Base-by-base conservation (phyloP, 2,329 filamentous ascomycete species). In the Tolypocladium inflatum region DNA sequence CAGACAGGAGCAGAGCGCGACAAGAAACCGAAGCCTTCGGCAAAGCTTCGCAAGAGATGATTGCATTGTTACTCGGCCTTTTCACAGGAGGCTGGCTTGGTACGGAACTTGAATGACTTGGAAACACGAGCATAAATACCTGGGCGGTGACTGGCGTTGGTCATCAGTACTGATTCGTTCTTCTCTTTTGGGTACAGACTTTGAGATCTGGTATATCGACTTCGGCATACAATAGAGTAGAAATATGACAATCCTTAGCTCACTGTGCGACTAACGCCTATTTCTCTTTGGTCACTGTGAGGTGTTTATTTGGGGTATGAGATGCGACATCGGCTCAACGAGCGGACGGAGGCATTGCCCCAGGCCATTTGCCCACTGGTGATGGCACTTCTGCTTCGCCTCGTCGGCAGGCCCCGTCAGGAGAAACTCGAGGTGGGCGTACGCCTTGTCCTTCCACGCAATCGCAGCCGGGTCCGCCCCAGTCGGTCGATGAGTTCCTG, bases 11-110 rank as follows among this genome's bases (percentile, higher is more conserved):
- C 52, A 21, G 57, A 62, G n/a, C 42, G 50, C 23, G 57, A 59
- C 26, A 59, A 55, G 37, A 56, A 48, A 23, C 10, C 57, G 26
- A 64, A 50, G 57, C 23, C 56, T 1, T 43, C 62, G n/a, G 33
- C 55, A 10, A 66, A 63, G 52, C 57, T 60, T 38, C 63, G 64
- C 33, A 66, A 64, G 59, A 61, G 63, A 55, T 66, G 57, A 63
- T 21, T n/a, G 30, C 19, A 37, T 37, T 17, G 11, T 13, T 9
- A n/a, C 8, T n/a, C 7, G 48, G 21, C 19, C 10, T 52, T 52
- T 8, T 19, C 19, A 15, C 48, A 21, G 11, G 19, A 7, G 4
- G 11, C 17, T 35, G 30, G 2, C 30, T 21, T 52, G 48, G 2
- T 7, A 35, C 48, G 30, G 30, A 13, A 37, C 15, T 33, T 51